Evolutionary conservation across 2,329 filamentous ascomycete species (phyloP).

Genomic region (Aspergillus pseudoglaucus): DNA sequence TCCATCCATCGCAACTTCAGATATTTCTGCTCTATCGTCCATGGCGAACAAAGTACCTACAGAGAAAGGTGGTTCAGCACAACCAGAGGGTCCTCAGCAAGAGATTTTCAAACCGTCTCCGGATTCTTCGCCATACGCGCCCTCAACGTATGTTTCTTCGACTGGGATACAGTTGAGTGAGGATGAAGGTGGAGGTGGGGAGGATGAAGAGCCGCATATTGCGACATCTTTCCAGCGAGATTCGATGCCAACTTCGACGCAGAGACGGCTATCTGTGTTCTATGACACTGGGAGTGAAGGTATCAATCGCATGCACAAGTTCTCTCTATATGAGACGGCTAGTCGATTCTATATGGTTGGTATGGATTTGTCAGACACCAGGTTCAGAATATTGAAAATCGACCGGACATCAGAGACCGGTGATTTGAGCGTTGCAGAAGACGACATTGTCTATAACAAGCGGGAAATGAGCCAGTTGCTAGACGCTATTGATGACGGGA

Average conservation of each 20-base stretch:
- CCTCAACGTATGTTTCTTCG: constrained; percentile 25
- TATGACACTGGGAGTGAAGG: constrained; percentile 36
- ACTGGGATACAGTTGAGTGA: constrained; percentile 25
- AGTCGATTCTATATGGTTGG: constrained; percentile 92
- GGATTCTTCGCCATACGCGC: constrained; percentile 18
- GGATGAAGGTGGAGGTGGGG: constrained; percentile 31
- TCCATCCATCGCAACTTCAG: constrained; percentile 3
- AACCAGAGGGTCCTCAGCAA: constrained; percentile 9
- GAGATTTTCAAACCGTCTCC: constrained; percentile 10
- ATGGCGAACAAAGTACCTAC: constrained; percentile 8
- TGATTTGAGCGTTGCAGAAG: constrained; percentile 79
- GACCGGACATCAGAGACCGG: constrained; percentile 76
- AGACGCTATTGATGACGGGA: constrained; percentile 90
- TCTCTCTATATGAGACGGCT: constrained; percentile 93
- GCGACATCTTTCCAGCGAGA: constrained; percentile 41
- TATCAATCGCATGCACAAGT: constrained; percentile 75
- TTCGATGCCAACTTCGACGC: constrained; percentile 32
- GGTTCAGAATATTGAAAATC: constrained; percentile 89
- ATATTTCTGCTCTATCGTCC: constrained; percentile 8
- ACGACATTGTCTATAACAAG: constrained; percentile 89
- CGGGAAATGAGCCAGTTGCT: constrained; percentile 90
- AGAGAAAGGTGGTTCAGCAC: constrained; percentile 6
- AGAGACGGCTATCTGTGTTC: constrained; percentile 31
- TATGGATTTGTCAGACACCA: constrained; percentile 78
- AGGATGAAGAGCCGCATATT: constrained; percentile 39